A percentile compares a stretch with the other conserved stretches of the same genome.
These are phyloP conservation scores for Pterocarpus macrocarpus DNA, from an alignment of 306 rosid genomes.

Conservation along the genomic window DNA sequence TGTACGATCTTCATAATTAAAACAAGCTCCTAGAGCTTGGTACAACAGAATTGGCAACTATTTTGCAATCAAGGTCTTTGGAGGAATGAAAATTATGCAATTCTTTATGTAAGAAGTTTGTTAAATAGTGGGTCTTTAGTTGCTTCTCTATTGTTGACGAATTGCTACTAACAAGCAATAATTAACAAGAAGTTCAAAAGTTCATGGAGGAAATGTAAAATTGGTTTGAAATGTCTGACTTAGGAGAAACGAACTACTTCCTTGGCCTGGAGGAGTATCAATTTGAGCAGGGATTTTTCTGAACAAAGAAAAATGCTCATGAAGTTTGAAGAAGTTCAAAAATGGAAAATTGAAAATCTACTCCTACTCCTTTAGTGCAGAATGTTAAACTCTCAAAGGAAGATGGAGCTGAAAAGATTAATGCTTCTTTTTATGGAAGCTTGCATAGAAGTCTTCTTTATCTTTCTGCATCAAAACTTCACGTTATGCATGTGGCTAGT, in stretches of 20 bases:
- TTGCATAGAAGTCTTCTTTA: background rate
- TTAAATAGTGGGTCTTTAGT: background rate
- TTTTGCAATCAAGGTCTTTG: background rate
- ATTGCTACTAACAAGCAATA: background rate
- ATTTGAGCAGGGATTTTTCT: background rate
- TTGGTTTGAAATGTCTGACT: background rate
- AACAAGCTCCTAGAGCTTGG: background rate
- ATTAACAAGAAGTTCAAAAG: background rate
- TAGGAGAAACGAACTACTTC: background rate
- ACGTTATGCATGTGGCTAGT: background rate
- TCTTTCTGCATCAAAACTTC: background rate
- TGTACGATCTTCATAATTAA: background rate
- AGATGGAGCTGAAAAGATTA: background rate
- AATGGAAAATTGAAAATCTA: background rate
- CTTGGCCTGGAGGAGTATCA: background rate
- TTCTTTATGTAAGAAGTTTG: background rate
- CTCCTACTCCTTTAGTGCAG: background rate
- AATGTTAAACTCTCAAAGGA: background rate
- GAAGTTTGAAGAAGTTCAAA: background rate
- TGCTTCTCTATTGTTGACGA: background rate
- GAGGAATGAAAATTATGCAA: background rate
- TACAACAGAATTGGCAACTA: background rate
- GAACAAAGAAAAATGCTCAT: background rate
- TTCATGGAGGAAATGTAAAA: background rate
- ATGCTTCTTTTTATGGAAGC: background rate